phyloP scores from a whole-genome alignment of 1,284 basidiomycete genomes.

The Termitomyces sp. region DNA sequence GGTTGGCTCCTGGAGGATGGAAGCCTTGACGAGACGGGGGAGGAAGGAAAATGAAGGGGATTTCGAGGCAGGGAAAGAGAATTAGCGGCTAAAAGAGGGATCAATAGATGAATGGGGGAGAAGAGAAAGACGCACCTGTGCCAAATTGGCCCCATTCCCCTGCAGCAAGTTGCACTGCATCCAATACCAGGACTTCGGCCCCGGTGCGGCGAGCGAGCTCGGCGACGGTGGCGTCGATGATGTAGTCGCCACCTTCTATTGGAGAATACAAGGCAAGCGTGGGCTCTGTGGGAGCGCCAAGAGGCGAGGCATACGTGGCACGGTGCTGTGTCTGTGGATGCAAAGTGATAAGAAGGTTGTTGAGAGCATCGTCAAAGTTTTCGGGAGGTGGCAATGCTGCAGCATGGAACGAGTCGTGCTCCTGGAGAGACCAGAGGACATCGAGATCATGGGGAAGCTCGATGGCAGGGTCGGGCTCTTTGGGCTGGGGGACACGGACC shows the following conservation, averaged over 20 bases:
- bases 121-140: conserved; percentile 41
- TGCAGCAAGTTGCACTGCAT: conserved; percentile 76
- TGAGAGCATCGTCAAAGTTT: conserved; percentile 65
- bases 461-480: conserved; percentile 33
- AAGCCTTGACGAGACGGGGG: conserved; percentile 22
- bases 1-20: conserved; percentile 27
- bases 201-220: conserved; percentile 68
- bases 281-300: conserved; percentile 59
- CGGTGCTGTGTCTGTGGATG: conserved; percentile 77
- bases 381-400: conserved; percentile 35
- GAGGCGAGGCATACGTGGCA: conserved; percentile 51
- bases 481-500: conserved; percentile 27
- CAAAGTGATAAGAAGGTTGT: conserved; percentile 67
- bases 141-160: conserved; percentile 77
- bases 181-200: conserved; percentile 78
- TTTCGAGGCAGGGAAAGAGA: conserved; percentile 64
- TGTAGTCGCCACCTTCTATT: conserved; percentile 65
- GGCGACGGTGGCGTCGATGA: conserved; percentile 72
- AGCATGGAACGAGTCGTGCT: conserved; percentile 21
- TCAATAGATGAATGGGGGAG: not conserved
- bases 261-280: conserved; percentile 80
- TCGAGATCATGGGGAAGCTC: conserved; percentile 51
- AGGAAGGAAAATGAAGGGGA: conserved; percentile 58
- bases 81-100: conserved; percentile 36
- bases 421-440: conserved; percentile 60